These are phyloP conservation scores for Entamoeba invadens DNA, from an alignment of 208 protist genomes.

Conservation along the genomic window DNA sequence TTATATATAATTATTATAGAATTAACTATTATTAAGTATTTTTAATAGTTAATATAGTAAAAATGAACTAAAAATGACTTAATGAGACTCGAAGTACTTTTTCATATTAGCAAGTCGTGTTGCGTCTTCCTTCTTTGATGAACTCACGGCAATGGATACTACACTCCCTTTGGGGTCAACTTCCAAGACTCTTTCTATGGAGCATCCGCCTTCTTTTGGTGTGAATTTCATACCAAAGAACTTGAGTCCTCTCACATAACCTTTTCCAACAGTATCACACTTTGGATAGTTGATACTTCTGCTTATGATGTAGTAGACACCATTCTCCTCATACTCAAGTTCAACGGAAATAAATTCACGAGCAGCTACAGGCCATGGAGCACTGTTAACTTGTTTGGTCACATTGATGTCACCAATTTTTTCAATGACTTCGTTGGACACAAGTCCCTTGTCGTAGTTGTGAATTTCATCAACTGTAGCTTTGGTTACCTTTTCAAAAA, in stretches of 20 bases:
- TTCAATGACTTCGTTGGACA: neutral
- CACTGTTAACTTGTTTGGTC: neutral
- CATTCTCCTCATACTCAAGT: neutral
- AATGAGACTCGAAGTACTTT: neutral
- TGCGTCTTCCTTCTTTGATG: neutral
- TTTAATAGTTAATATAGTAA: too few relatives aligned
- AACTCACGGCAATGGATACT: neutral
- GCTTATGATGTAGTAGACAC: neutral
- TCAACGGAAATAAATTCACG: neutral
- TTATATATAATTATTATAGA: too few relatives aligned
- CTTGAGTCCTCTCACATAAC: neutral
- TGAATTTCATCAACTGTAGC: neutral
- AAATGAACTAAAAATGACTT: too few relatives aligned
- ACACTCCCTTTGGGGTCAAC: neutral
- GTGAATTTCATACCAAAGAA: neutral
- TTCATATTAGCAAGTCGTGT: neutral
- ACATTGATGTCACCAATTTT: neutral
- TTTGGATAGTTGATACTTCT: neutral
- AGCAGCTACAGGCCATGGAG: neutral
- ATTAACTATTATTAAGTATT: too few relatives aligned
- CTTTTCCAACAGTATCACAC: neutral
- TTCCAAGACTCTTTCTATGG: neutral
- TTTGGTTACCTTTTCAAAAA: neutral
- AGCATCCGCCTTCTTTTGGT: neutral
- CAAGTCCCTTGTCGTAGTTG: neutral